Base-by-base conservation (phyloP, 495 filamentous ascomycete genomes). In the Penicillium taxi region DNA sequence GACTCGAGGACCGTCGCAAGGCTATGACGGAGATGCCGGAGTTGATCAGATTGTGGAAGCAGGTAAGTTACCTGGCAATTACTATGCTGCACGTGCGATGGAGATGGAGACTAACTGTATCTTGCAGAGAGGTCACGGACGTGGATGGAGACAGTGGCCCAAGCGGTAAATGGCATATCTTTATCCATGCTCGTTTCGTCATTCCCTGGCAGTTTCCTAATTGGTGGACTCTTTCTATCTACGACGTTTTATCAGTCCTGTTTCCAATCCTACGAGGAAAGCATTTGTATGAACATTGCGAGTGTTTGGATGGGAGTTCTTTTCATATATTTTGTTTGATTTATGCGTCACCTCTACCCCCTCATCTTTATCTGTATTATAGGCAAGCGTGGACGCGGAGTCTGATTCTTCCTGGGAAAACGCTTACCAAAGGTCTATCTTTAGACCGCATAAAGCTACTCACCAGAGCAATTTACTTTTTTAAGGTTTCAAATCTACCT, bases 11-110 rank as follows among this genome's bases (percentile, higher is more conserved):
- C 67, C 76, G 88, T 58, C 82, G 80, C 72, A 72, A 84, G 61
- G 91, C 91, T 35, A 96, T 98, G 88, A 55, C 85, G 67, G 80
- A 76, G 39, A 98, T 98, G 91, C 86, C 88, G 44, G 72, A 80
- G 52, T 75, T 95, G 67, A 80, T 98, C 48, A 70, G 82, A 59
- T 68, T 81, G 63, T 98, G 91, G 93, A 91, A 94, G 67, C 79
- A 86, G 81, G 87, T 91, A 60, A 58, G 74, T 67, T 25, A 32
- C 35, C 14, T 9, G n/a, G 44, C 34, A 35, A 13, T 13, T 30
- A 15, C 17, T 29, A 18, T 20, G 22, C 12, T 25, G 1, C n/a
- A n/a, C n/a, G n/a, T n/a, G 28, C 9, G 11, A 26, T 9, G 6
- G 2, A 34, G 32, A 37, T 36, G 12, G 33, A 23, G 26, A 27